A percentile compares a stretch with the other conserved stretches of the same genome.
phyloP scores from a whole-genome alignment of 2,329 filamentous ascomycete species.

The Elsinoe ampelina region DNA sequence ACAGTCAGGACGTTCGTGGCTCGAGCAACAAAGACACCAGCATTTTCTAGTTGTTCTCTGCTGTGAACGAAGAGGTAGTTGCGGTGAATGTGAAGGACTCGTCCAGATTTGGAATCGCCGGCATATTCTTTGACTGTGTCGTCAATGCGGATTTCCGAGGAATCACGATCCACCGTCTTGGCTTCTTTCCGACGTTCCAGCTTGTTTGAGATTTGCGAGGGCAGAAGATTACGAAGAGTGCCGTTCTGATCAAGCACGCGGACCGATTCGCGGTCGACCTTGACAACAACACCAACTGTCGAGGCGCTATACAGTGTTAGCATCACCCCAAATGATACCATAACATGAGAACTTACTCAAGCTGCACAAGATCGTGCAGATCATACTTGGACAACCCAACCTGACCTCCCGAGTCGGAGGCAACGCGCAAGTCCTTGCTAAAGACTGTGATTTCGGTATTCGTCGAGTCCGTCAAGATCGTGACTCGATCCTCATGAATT shows the following conservation, averaged over 20 bases:
- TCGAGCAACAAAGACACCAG: slow-evolving; percentile 79
- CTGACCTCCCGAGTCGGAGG: slow-evolving; percentile 81
- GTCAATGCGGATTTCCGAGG: slow-evolving; percentile 82
- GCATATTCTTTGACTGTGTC: slow-evolving; percentile 87
- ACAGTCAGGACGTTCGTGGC: slow-evolving; percentile 80
- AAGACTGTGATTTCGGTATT: slow-evolving; percentile 95
- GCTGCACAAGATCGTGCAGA: slow-evolving; percentile 85
- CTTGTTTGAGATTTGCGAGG: slow-evolving; percentile 85
- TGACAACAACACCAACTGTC: slow-evolving; percentile 87
- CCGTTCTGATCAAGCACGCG: slow-evolving; percentile 86
- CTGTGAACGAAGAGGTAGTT: slow-evolving; percentile 88
- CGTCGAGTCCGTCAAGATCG: slow-evolving; percentile 82
- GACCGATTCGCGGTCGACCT: slow-evolving; percentile 88
- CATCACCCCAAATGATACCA: slow-evolving; percentile 12
- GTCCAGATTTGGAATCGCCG: slow-evolving; percentile 76
- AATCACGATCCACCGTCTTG: slow-evolving; percentile 85
- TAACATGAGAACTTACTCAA: slow-evolving; percentile 53
- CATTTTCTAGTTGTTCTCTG: slow-evolving; percentile 73
- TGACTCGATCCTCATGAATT: slow-evolving; percentile 85
- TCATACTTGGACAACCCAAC: slow-evolving; percentile 80
- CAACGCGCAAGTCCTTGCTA: slow-evolving; percentile 90
- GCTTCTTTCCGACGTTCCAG: slow-evolving; percentile 67
- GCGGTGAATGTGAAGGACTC: slow-evolving; percentile 87
- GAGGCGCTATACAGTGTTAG: slow-evolving; percentile 48
- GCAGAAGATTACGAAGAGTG: slow-evolving; percentile 69